Conservation (phyloP, 352 stramenopile species). For the Phytophthora agathidicida region DNA sequence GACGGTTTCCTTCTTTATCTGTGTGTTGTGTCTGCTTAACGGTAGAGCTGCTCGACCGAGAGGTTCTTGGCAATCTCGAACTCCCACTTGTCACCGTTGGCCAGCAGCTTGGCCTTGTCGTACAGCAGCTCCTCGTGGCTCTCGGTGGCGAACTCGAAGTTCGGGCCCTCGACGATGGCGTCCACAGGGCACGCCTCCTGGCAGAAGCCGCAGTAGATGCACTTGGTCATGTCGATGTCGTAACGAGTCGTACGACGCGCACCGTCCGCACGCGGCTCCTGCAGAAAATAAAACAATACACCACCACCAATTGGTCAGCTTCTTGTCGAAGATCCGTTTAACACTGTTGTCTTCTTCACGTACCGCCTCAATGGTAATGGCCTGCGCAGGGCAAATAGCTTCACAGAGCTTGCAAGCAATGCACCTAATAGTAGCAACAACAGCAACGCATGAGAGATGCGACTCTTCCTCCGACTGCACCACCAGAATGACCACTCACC, state of each 20-base stretch:
- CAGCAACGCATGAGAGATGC: conserved; percentile 13
- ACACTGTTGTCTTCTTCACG: conserved; percentile 22
- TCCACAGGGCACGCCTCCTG: conserved; percentile 98
- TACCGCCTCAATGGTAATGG: conserved; percentile 99
- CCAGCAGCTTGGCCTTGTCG: conserved; percentile 99
- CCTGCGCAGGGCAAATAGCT: conserved; percentile 98
- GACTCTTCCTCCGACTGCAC: conserved; percentile 9
- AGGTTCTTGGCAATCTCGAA: conserved; percentile 99
- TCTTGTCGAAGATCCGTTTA: conserved; percentile 8
- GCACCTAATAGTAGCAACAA: conserved; percentile 74
- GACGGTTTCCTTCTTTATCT: conserved; percentile 4
- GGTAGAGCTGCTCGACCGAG: conserved; percentile 98
- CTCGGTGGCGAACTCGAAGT: conserved; percentile 99
- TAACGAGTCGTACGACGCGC: conserved; percentile 99
- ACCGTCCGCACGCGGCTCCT: conserved; percentile 97
- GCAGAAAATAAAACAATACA: not conserved
- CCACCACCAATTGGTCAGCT: conserved; percentile 5
- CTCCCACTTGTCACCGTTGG: conserved; percentile 99
- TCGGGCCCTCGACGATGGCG: conserved; percentile 99
- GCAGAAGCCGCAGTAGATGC: conserved; percentile 99
- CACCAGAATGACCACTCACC: conserved; percentile 55
- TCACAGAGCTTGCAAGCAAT: conserved; percentile 99
- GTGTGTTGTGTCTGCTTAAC: conserved; percentile 76
- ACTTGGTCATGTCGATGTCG: conserved; percentile 99
- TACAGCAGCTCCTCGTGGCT: conserved; percentile 99